Percentiles rank a stretch among this genome's conserved stretches.
Evolutionary conservation across 352 stramenopile species (phyloP).

Genomic region (Phytophthora lateralis): DNA sequence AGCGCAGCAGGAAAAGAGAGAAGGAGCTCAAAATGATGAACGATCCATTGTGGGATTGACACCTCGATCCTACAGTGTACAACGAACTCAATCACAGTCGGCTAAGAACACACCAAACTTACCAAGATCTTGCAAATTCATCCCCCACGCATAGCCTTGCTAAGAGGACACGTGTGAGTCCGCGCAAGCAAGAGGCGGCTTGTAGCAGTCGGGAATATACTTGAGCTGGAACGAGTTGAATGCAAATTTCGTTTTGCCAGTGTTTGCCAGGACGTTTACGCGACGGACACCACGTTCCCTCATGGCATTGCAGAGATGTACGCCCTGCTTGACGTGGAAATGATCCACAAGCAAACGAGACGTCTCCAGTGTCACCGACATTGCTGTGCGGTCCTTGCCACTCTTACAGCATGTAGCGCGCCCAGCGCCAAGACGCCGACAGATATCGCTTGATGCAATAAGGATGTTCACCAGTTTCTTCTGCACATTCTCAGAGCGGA

Average conservation of each 20-base stretch:
- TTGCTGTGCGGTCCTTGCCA: constrained; percentile 97
- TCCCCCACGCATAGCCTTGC: constrained; percentile 1
- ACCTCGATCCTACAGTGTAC: constrained; percentile 32
- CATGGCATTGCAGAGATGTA: constrained; percentile 88
- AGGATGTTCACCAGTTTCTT: constrained; percentile 91
- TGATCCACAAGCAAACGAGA: constrained; percentile 91
- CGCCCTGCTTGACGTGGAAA: constrained; percentile 86
- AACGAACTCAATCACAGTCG: constrained; percentile 19
- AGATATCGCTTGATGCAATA: constrained; percentile 87
- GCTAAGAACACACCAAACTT: constrained; percentile 17
- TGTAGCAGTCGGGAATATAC: constrained; percentile 95
- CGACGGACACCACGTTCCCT: constrained; percentile 83
- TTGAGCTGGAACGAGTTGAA: constrained; percentile 98
- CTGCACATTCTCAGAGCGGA: constrained; percentile 69
- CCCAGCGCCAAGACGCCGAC: constrained; percentile 89
- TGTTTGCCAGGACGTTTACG: constrained; percentile 87
- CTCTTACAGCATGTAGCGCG: constrained; percentile 97
- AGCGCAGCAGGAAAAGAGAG: constrained; percentile 71
- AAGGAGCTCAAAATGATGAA: constrained; percentile 68
- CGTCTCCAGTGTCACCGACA: constrained; percentile 97
- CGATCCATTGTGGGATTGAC: constrained; percentile 72
- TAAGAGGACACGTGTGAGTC: constrained; percentile 83
- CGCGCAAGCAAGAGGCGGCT: constrained; percentile 83
- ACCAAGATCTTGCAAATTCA: constrained; percentile 17
- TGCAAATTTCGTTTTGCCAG: constrained; percentile 93